These are phyloP conservation scores for Kappamyces sp. DNA, from an alignment of 192 early-diverging fungal species.

Conservation along the genomic window DNA sequence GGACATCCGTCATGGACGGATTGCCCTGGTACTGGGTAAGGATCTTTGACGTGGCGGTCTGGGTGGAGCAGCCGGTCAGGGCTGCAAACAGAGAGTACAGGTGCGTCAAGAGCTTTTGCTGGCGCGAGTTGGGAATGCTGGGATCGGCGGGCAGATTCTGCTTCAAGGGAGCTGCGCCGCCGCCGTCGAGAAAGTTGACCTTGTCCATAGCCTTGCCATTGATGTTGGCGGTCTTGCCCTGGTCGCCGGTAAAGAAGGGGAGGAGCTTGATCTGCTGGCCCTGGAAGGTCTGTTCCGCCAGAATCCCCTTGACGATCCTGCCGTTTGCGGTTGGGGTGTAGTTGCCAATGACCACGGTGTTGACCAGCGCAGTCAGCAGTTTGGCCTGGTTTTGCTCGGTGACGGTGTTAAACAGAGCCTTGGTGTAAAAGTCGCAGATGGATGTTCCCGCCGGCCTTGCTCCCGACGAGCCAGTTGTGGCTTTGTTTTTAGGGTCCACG, in stretches of 20 bases:
- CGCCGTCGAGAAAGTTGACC: constrained; percentile 19
- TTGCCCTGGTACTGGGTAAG: constrained; percentile 7
- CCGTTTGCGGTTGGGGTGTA: constrained; percentile 13
- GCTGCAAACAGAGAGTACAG: constrained; percentile 17
- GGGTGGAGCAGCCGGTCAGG: constrained; percentile 1
- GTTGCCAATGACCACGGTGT: constrained; percentile 22
- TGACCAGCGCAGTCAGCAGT: constrained; percentile 17
- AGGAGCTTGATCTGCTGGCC: constrained; percentile 6
- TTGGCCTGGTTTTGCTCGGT: constrained; percentile 14
- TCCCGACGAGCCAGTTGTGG: no score
- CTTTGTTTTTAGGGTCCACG: no score
- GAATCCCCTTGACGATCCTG: constrained; percentile 4
- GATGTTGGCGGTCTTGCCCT: neutral
- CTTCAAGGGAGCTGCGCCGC: constrained; percentile 18
- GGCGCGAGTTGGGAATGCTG: neutral
- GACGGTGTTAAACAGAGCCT: neutral
- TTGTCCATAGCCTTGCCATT: neutral
- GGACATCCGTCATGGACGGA: constrained; percentile 16
- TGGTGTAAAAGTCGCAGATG: constrained; percentile 8
- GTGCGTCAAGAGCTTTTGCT: constrained; percentile 13
- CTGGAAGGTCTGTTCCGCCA: constrained; percentile 1
- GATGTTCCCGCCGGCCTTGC: neutral
- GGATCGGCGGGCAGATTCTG: constrained; percentile 1
- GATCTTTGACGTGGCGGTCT: neutral
- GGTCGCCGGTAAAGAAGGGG: constrained; percentile 14